A percentile compares a stretch with the other conserved stretches of the same genome.
phyloP scores from a whole-genome alignment of 1,139 yeast genomes.

The Hansenula lynferdii region DNA sequence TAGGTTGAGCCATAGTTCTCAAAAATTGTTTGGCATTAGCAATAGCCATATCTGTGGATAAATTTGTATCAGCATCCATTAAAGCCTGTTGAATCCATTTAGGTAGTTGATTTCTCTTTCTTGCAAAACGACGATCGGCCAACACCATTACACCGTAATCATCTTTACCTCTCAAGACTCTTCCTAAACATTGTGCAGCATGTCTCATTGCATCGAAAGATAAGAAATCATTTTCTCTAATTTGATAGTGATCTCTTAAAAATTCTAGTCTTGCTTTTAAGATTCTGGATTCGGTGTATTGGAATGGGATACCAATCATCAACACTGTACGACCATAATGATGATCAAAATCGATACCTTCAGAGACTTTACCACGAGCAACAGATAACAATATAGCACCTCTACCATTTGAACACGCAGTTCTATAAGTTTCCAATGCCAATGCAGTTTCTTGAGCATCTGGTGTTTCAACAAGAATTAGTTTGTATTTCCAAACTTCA shows the following conservation, averaged over 20 bases:
- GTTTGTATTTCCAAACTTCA: slow-evolving; percentile 96
- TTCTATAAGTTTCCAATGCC: slow-evolving; percentile 91
- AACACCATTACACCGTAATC: slow-evolving; percentile 98
- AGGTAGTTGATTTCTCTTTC: slow-evolving; percentile 84
- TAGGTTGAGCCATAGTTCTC: slow-evolving; percentile 92
- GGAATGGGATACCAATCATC: slow-evolving; percentile 99
- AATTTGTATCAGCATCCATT: slow-evolving; percentile 83
- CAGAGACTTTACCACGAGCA: slow-evolving; percentile 98
- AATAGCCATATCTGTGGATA: slow-evolving; percentile 96
- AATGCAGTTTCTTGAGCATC: slow-evolving; percentile 98
- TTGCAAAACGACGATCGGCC: slow-evolving; percentile 88
- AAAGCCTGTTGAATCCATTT: slow-evolving; percentile 96
- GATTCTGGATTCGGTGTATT: slow-evolving; percentile 95
- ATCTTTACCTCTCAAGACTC: slow-evolving; percentile 95
- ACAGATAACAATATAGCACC: slow-evolving; percentile 96
- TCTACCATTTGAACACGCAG: slow-evolving; percentile 95
- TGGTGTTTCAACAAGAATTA: slow-evolving; percentile 96
- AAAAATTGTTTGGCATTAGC: slow-evolving; percentile 91
- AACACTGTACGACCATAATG: slow-evolving; percentile 96
- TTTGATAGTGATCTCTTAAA: slow-evolving; percentile 86
- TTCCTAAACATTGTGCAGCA: slow-evolving; percentile 97
- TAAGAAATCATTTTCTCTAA: slow-evolving; percentile 87
- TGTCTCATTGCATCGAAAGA: slow-evolving; percentile 99
- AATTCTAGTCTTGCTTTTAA: slow-evolving; percentile 92
- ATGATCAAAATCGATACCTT: slow-evolving; percentile 98